phyloP scores from a whole-genome alignment of 1,139 yeast species.

The Saccharomyces pastorianus region DNA sequence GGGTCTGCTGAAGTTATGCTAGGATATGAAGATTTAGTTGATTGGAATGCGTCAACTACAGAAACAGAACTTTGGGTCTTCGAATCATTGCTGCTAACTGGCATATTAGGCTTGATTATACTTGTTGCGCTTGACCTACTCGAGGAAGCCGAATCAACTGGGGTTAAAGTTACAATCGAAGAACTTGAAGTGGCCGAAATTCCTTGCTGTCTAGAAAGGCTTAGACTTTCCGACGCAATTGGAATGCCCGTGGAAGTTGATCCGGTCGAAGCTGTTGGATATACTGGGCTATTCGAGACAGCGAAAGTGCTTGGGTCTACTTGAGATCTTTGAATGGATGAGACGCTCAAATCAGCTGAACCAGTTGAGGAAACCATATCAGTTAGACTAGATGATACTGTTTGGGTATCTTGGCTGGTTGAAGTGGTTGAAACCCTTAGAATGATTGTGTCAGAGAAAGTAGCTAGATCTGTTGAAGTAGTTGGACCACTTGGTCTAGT shows the following conservation, averaged over 20 bases:
- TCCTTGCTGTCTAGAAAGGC: not conserved
- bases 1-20: not conserved
- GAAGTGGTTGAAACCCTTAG: not conserved
- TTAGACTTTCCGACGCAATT: not conserved
- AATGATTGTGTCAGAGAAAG: not conserved
- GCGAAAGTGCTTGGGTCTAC: not conserved
- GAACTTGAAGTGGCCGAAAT: not conserved
- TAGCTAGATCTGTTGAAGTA: not conserved
- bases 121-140: not conserved
- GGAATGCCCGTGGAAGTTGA: not conserved
- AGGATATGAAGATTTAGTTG: not conserved
- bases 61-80: not conserved
- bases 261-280: not conserved
- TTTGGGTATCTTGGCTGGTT: not conserved
- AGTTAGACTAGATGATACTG: not conserved
- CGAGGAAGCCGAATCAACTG: not conserved
- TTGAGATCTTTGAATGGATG: not conserved
- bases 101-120: not conserved
- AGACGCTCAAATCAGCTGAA: not conserved
- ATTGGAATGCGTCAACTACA: not conserved
- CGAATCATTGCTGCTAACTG: not conserved
- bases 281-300: not conserved
- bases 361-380: not conserved
- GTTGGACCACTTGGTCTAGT: not conserved
- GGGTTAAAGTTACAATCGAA: not conserved